Evolutionary conservation across 2,329 filamentous ascomycete genomes (phyloP).

Genomic region (Aspergillus bombycis): DNA sequence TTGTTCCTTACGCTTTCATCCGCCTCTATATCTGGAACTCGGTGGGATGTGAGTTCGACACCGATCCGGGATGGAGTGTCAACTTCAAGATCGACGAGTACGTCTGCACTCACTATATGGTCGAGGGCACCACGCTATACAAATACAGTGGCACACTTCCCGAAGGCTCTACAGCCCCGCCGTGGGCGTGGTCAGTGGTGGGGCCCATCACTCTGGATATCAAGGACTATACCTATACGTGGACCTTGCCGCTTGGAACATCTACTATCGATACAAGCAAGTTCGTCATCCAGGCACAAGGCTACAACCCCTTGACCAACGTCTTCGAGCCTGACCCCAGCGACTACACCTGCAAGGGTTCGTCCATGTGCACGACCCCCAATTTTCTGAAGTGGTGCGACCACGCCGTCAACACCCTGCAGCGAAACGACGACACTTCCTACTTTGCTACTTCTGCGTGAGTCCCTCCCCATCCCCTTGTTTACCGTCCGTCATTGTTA

Average conservation of each 20-base stretch:
- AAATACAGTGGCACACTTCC: constrained; percentile 16
- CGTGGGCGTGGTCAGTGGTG: constrained; percentile 15
- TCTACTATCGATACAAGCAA: constrained; percentile 18
- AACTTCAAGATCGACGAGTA: constrained; percentile 14
- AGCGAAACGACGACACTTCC: constrained; percentile 12
- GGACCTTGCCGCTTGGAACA: constrained; percentile 17
- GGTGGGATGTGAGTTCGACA: constrained; percentile 18
- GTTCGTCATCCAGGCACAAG: constrained; percentile 19
- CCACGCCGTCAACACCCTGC: constrained; percentile 15
- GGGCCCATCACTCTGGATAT: constrained; percentile 10
- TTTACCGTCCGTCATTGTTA: neutral
- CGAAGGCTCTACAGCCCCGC: constrained; percentile 16
- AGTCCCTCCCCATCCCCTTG: neutral
- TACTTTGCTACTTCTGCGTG: constrained; percentile 9
- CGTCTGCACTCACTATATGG: constrained; percentile 18
- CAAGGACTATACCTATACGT: constrained; percentile 21
- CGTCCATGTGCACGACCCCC: constrained; percentile 15
- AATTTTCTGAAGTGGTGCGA: constrained; percentile 18
- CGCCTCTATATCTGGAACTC: constrained; percentile 21
- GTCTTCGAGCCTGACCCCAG: constrained; percentile 10
- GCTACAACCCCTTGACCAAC: constrained; percentile 16
- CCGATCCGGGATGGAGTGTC: constrained; percentile 15
- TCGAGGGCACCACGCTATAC: constrained; percentile 18
- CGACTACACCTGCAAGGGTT: constrained; percentile 19
- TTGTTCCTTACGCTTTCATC: constrained; percentile 21